Percentiles rank a stretch among this genome's conserved stretches.
phyloP scores from a whole-genome alignment of 306 rosid genomes.

The Clitoria ternatea region DNA sequence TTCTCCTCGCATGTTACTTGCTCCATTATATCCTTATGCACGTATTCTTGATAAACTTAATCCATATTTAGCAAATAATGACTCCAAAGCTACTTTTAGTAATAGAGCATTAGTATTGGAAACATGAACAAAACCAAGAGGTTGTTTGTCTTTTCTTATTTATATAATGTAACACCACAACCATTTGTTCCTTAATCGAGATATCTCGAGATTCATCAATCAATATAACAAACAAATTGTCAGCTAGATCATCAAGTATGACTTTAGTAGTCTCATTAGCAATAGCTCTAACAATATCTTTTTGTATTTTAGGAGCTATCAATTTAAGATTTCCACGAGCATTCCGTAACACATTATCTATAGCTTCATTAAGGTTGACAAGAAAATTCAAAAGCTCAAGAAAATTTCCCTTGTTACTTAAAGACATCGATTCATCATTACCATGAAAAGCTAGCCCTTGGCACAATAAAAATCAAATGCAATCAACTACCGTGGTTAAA shows the following conservation, averaged over 20 bases:
- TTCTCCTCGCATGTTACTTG: background rate
- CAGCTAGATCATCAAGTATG: background rate
- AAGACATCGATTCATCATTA: background rate
- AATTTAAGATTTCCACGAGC: background rate
- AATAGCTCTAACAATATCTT: background rate
- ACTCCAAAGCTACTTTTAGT: background rate
- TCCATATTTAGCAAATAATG: background rate
- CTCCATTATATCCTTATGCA: background rate
- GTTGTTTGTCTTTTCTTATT: background rate
- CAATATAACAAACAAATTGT: too few relatives aligned
- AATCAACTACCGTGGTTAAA: too few relatives aligned
- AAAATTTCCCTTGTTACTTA: too few relatives aligned
- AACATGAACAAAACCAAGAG: background rate
- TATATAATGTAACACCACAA: background rate
- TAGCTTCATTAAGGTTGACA: background rate
- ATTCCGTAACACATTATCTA: background rate
- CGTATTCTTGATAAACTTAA: background rate
- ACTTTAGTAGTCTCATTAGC: background rate
- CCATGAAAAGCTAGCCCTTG: background rate
- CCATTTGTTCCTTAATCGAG: background rate
- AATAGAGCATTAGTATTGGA: background rate
- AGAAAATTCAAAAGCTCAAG: too few relatives aligned
- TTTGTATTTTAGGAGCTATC: background rate
- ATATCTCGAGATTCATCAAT: background rate
- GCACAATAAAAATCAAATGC: background rate